phyloP scores from a whole-genome alignment of 176 grass and related monocot genomes.

The bread wheat (Triticum aestivum) region DNA sequence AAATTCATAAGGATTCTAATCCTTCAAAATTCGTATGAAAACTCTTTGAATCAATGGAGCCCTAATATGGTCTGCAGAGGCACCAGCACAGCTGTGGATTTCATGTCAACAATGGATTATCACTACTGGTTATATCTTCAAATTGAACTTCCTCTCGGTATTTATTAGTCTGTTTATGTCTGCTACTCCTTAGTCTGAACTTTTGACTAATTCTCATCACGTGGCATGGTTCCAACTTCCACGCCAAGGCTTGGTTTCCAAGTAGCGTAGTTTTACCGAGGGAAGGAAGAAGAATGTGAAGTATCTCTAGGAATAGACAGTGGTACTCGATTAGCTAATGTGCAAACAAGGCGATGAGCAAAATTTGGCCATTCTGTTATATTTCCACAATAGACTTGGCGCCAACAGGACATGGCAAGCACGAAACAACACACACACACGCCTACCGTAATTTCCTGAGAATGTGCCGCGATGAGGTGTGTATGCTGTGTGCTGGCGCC shows the following conservation, averaged over 20 bases:
- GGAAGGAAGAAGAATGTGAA: background rate
- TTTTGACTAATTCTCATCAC: background rate
- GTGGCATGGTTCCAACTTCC: background rate
- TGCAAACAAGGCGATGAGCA: background rate
- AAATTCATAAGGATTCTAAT: too few relatives aligned
- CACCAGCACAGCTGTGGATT: background rate
- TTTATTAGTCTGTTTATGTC: background rate
- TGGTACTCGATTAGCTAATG: background rate
- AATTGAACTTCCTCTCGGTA: background rate
- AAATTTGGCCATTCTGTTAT: constrained; percentile 16
- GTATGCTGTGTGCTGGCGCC: background rate
- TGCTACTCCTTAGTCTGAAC: background rate
- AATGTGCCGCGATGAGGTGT: background rate
- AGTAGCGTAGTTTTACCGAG: background rate
- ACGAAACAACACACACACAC: background rate
- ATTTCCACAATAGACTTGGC: constrained; percentile 24
- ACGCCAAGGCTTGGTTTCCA: background rate
- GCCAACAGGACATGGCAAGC: constrained; percentile 7
- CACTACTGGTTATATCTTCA: background rate
- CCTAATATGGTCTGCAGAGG: background rate
- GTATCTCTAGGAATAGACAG: background rate
- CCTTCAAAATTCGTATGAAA: too few relatives aligned
- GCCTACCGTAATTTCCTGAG: background rate
- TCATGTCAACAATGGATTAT: background rate
- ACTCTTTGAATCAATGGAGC: too few relatives aligned